Evolutionary conservation across 148 eudicot genomes (phyloP).

Genomic region (Fallopia convolvulus): DNA sequence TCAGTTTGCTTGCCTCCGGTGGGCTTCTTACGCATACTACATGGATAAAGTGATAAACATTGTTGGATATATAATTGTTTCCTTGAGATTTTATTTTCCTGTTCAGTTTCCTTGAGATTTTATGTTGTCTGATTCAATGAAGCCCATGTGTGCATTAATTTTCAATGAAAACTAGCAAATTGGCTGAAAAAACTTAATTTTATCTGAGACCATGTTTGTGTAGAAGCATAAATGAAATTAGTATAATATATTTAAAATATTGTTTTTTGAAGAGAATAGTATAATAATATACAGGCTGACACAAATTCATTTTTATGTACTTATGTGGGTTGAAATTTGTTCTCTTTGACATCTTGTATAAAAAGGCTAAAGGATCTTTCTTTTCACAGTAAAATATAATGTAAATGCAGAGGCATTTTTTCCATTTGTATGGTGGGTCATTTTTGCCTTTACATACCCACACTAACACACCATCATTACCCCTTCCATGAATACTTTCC

Average conservation of each 20-base stretch:
- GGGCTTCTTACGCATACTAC: no score
- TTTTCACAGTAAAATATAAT: background rate
- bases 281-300: background rate
- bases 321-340: conserved; percentile 12
- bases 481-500: background rate
- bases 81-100: no score
- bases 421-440: conserved; percentile 4
- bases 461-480: conserved; percentile 12
- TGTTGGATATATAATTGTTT: no score
- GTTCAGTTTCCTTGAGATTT: no score
- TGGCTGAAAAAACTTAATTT: no score
- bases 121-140: no score
- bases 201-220: no score
- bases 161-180: no score
- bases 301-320: conserved; percentile 11
- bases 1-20: conserved; percentile 7
- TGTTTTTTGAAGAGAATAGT: background rate
- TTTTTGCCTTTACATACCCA: conserved; percentile 6
- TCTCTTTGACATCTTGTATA: conserved; percentile 10
- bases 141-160: no score
- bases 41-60: no score
- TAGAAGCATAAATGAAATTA: no score
- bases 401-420: background rate
- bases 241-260: no score
- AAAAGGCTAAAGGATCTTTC: background rate